Percentiles rank a stretch among this genome's conserved stretches.
Evolutionary conservation across 2,329 filamentous ascomycete genomes (phyloP).

Genomic region (Pleomassaria siparia): DNA sequence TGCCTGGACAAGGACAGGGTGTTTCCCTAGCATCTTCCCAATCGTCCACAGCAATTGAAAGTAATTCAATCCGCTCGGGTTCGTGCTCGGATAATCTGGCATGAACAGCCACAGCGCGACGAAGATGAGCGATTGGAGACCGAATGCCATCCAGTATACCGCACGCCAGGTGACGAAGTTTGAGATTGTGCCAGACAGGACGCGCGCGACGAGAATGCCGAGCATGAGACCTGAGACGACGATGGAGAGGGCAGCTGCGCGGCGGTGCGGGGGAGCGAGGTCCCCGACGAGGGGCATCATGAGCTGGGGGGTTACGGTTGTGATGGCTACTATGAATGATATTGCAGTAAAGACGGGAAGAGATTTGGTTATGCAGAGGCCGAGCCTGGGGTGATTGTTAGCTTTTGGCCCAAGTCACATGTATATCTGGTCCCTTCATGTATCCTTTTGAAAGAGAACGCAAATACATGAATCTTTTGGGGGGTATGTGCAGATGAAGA

Average conservation of each 20-base stretch:
- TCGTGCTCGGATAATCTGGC: constrained; percentile 79
- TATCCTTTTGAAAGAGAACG: no score
- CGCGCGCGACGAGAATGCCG: constrained; percentile 73
- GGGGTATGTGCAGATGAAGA: no score
- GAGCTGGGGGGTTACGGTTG: constrained; percentile 72
- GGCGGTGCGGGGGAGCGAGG: constrained; percentile 68
- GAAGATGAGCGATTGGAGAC: constrained; percentile 68
- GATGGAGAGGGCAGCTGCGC: constrained; percentile 70
- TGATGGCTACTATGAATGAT: constrained; percentile 73
- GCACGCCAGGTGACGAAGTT: constrained; percentile 74
- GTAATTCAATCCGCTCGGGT: constrained; percentile 66
- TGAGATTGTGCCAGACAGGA: constrained; percentile 74
- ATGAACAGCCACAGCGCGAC: constrained; percentile 69
- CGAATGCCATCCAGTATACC: constrained; percentile 78
- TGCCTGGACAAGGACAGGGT: constrained; percentile 71
- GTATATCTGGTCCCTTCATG: no score
- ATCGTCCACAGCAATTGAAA: constrained; percentile 67
- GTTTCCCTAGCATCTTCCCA: constrained; percentile 60
- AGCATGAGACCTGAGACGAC: constrained; percentile 74
- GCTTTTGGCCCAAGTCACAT: no score
- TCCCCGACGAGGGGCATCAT: constrained; percentile 83
- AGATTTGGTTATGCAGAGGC: constrained; percentile 67
- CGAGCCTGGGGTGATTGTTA: constrained; percentile 58
- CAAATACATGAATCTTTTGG: no score
- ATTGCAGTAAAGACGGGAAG: constrained; percentile 68